phyloP scores from a whole-genome alignment of 176 grass and related monocot species.

The Aegilops speltoides region DNA sequence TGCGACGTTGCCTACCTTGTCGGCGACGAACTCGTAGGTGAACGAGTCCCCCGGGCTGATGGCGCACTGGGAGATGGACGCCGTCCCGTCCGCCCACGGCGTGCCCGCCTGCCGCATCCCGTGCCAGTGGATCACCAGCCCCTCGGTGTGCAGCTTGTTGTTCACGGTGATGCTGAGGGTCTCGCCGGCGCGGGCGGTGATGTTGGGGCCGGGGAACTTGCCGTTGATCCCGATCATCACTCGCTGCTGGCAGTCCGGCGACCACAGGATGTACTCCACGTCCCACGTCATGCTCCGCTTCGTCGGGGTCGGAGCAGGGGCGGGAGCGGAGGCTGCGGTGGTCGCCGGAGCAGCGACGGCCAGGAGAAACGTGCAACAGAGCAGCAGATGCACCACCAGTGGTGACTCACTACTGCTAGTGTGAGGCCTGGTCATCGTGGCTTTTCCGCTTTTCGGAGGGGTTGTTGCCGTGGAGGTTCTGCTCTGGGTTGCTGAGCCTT shows the following conservation, averaged over 20 bases:
- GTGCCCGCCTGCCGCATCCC: conserved; percentile 33
- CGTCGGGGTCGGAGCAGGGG: neutral
- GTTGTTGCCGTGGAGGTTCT: neutral
- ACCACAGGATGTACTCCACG: conserved; percentile 35
- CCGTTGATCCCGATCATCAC: conserved; percentile 44
- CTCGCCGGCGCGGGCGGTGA: conserved; percentile 21
- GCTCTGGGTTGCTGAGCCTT: neutral
- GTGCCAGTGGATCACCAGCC: conserved; percentile 42
- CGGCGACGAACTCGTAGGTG: conserved; percentile 17
- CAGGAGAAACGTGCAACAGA: conserved; percentile 1
- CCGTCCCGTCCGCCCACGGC: conserved; percentile 33
- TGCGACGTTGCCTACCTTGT: neutral
- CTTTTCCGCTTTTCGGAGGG: neutral
- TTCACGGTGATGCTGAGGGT: neutral
- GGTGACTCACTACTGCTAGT: neutral
- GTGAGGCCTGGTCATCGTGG: neutral
- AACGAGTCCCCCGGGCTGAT: neutral
- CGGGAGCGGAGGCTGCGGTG: neutral
- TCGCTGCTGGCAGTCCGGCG: conserved; percentile 39
- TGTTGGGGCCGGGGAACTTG: conserved; percentile 25
- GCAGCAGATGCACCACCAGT: neutral
- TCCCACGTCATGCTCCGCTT: neutral
- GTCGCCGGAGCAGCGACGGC: neutral
- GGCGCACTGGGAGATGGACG: conserved; percentile 30
- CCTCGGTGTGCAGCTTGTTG: conserved; percentile 35